Evolutionary conservation across 768 basidiomycete genomes (phyloP).

Genomic region (Gelatoporia subvermispora): DNA sequence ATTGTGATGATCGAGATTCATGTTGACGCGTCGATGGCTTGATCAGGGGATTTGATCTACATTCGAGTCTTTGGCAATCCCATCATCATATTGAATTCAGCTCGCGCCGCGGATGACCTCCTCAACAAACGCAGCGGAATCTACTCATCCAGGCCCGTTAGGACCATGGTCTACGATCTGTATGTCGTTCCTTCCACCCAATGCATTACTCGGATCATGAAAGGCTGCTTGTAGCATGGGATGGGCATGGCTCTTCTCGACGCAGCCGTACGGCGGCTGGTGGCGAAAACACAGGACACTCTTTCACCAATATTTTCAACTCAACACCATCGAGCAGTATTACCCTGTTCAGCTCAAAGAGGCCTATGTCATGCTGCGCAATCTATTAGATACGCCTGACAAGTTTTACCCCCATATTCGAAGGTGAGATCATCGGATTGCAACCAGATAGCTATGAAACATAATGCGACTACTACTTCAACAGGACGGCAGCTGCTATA

Average conservation of each 20-base stretch:
- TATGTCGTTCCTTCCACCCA: slow-evolving; percentile 4
- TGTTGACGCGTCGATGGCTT: not conserved
- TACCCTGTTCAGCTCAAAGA: slow-evolving; percentile 5
- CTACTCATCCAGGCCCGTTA: slow-evolving; percentile 18
- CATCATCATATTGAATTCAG: slow-evolving; percentile 19
- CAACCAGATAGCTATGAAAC: too few relatives aligned
- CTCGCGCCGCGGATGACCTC: slow-evolving; percentile 15
- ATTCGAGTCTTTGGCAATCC: slow-evolving; percentile 17
- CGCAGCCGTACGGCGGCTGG: slow-evolving; percentile 7
- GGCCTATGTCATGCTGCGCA: slow-evolving; percentile 5
- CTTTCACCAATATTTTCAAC: slow-evolving; percentile 16
- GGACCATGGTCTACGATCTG: slow-evolving; percentile 19
- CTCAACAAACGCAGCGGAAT: slow-evolving; percentile 21
- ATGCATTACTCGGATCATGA: not conserved
- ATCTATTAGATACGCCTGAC: slow-evolving; percentile 1
- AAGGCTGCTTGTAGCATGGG: slow-evolving; percentile 2
- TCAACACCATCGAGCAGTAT: not conserved
- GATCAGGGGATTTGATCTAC: slow-evolving; percentile 20
- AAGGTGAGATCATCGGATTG: not conserved
- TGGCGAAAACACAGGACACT: slow-evolving; percentile 15
- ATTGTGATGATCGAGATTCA: not conserved
- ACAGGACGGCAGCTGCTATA: slow-evolving; percentile 1
- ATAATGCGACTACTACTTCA: not conserved
- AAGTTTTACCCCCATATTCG: slow-evolving; percentile 3
- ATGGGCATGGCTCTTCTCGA: slow-evolving; percentile 9